These are phyloP conservation scores for Lophiostoma macrostomum DNA, from an alignment of 495 filamentous ascomycete genomes.

Conservation along the genomic window DNA sequence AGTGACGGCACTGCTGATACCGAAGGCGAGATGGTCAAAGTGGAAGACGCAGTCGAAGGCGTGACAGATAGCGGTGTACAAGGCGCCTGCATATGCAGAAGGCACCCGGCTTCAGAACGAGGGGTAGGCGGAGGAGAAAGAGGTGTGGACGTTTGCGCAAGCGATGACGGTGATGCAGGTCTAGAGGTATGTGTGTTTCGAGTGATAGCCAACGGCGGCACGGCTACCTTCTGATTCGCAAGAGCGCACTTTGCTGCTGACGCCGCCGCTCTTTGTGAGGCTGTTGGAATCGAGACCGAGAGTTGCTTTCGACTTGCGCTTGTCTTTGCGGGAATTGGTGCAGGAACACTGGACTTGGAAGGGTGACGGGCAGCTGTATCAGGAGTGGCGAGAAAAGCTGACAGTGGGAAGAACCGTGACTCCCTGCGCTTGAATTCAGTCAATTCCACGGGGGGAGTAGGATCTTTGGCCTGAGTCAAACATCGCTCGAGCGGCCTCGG, in stretches of 20 bases:
- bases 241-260: conserved; percentile 22
- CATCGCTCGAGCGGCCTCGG: conserved; percentile 2
- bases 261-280: conserved; percentile 9
- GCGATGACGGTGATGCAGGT: not conserved
- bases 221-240: not conserved
- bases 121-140: not conserved
- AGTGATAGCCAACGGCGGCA: not conserved
- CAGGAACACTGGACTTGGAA: not conserved
- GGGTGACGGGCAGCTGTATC: conserved; percentile 16
- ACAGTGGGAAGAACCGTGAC: conserved; percentile 35
- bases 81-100: not conserved
- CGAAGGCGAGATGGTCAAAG: conserved; percentile 10
- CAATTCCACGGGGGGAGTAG: conserved; percentile 9
- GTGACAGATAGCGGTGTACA: conserved; percentile 13
- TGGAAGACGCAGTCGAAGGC: conserved; percentile 8
- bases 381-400: conserved; percentile 11
- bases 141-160: not conserved
- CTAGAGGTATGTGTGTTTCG: not conserved
- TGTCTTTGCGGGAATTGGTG: not conserved
- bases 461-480: not conserved
- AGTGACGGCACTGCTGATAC: not conserved
- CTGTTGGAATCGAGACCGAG: conserved; percentile 7
- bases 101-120: not conserved
- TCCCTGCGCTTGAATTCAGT: conserved; percentile 25
- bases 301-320: not conserved